A percentile compares a stretch with the other conserved stretches of the same genome.
Conservation (phyloP, 331 rosid species). For the Quercus tomentella region DNA sequence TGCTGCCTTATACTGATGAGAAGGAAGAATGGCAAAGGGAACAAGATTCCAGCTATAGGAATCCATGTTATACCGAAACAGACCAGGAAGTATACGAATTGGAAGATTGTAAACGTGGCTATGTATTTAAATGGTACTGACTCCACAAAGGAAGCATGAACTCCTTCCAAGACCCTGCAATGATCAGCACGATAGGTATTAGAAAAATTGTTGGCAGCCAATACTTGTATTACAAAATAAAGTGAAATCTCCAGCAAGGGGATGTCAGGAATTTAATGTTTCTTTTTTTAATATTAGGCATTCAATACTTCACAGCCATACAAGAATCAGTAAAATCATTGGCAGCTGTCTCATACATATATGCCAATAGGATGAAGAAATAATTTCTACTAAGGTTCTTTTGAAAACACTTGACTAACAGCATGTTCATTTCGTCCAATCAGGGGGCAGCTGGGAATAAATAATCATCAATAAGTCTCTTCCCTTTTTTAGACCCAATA, state of each 20-base stretch:
- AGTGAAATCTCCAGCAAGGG: background rate
- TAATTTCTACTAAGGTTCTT: background rate
- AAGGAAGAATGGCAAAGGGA: slow-evolving; percentile 79
- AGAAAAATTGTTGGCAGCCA: background rate
- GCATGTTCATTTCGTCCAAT: background rate
- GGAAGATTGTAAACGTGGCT: slow-evolving; percentile 66
- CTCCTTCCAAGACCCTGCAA: slow-evolving; percentile 65
- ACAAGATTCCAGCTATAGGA: slow-evolving; percentile 85
- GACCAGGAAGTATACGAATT: slow-evolving; percentile 56
- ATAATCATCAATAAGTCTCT: background rate
- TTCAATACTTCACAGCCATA: background rate
- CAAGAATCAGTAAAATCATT: background rate
- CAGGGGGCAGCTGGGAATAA: background rate
- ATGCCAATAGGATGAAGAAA: background rate
- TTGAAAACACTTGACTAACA: background rate
- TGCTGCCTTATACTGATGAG: slow-evolving; percentile 66
- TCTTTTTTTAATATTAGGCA: background rate
- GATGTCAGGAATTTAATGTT: too few relatives aligned
- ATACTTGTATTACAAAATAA: background rate
- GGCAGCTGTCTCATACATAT: background rate
- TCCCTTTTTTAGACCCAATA: background rate
- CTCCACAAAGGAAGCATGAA: slow-evolving; percentile 80
- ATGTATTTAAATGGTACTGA: slow-evolving; percentile 64
- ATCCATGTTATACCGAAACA: slow-evolving; percentile 95
- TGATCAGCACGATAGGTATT: background rate